Conservation (phyloP, 768 basidiomycete species). For the Pholiota microspora region DNA sequence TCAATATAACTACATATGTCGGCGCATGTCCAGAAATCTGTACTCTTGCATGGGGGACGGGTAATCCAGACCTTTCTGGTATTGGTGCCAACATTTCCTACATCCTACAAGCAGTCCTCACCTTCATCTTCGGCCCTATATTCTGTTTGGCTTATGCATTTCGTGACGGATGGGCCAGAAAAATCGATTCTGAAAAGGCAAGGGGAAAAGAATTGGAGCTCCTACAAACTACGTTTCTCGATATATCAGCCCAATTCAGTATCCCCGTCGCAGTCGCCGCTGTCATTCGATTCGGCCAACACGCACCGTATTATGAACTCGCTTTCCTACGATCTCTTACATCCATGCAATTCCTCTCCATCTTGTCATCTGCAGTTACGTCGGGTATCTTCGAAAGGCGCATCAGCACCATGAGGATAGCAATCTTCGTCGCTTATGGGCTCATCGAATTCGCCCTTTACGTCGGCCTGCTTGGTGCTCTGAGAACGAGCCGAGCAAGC, state of each 20-base stretch:
- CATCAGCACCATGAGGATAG: background rate
- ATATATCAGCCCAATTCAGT: slow-evolving; percentile 15
- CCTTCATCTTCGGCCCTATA: slow-evolving; percentile 15
- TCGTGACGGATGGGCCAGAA: background rate
- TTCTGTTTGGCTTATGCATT: slow-evolving; percentile 10
- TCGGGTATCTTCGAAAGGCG: slow-evolving; percentile 11
- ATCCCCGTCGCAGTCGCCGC: slow-evolving; percentile 18
- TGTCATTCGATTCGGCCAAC: slow-evolving; percentile 14
- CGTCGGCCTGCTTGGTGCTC: slow-evolving; percentile 13
- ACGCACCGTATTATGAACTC: slow-evolving; percentile 18
- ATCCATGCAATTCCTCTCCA: slow-evolving; percentile 17
- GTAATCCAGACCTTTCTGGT: slow-evolving; percentile 18
- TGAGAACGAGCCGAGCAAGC: slow-evolving; percentile 7
- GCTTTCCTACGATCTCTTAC: slow-evolving; percentile 16
- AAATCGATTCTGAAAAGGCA: too few relatives aligned
- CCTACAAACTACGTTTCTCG: slow-evolving; percentile 13
- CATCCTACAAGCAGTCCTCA: slow-evolving; percentile 14
- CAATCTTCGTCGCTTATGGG: background rate
- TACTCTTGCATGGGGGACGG: slow-evolving; percentile 17
- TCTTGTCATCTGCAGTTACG: slow-evolving; percentile 11
- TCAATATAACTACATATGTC: slow-evolving; percentile 12
- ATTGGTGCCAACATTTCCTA: slow-evolving; percentile 17
- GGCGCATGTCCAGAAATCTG: slow-evolving; percentile 13
- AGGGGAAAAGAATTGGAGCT: background rate
- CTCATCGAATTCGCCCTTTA: slow-evolving; percentile 14